These are phyloP conservation scores for Colletotrichum chrysophilum DNA, from an alignment of 2,329 filamentous ascomycete species.

Conservation along the genomic window DNA sequence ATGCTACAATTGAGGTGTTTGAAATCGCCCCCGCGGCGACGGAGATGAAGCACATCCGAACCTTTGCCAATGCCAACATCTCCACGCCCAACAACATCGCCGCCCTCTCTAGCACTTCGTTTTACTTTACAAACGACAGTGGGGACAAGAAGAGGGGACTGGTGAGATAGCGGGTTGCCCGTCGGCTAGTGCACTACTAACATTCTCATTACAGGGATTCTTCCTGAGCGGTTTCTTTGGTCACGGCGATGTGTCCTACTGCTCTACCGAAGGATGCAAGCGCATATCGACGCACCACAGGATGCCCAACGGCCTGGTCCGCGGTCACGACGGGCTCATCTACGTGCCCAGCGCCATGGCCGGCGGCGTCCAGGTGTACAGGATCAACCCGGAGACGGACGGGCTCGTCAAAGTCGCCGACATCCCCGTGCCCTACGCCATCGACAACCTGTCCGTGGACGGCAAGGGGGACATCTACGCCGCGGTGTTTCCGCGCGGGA, in stretches of 20 bases:
- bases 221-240: slow-evolving; percentile 26
- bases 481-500: slow-evolving; percentile 25
- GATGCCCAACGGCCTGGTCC: slow-evolving; percentile 36
- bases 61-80: slow-evolving; percentile 24
- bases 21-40: slow-evolving; percentile 18
- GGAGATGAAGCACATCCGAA: slow-evolving; percentile 27
- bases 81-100: slow-evolving; percentile 30
- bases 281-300: slow-evolving; percentile 24
- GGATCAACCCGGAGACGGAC: background rate
- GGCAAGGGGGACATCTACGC: slow-evolving; percentile 28
- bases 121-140: slow-evolving; percentile 31
- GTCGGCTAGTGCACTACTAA: background rate
- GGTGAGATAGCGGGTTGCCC: slow-evolving; percentile 1
- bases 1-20: slow-evolving; percentile 58
- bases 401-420: slow-evolving; percentile 22
- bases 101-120: slow-evolving; percentile 20
- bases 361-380: slow-evolving; percentile 26
- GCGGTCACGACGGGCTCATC: slow-evolving; percentile 28
- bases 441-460: slow-evolving; percentile 32
- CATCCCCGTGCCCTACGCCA: slow-evolving; percentile 24
- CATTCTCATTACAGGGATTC: slow-evolving; percentile 2
- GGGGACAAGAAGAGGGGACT: slow-evolving; percentile 24
- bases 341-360: slow-evolving; percentile 34
- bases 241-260: slow-evolving; percentile 32
- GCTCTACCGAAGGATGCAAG: slow-evolving; percentile 26